Evolutionary conservation across 2,329 filamentous ascomycete species (phyloP).

Genomic region (Cercospora berteroae): DNA sequence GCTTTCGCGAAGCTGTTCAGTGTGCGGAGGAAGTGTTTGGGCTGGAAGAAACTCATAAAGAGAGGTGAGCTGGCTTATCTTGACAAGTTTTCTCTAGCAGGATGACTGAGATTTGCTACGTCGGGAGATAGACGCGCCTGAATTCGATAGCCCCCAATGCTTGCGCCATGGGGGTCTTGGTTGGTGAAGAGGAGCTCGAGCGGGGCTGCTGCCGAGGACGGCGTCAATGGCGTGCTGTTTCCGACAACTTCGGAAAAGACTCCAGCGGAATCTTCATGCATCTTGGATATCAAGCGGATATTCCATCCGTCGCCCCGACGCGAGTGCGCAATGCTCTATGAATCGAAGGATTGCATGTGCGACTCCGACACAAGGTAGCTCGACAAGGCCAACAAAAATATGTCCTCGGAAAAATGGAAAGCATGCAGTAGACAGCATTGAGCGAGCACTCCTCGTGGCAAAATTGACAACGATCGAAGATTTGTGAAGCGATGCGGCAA

Average conservation of each 20-base stretch:
- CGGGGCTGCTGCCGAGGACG: slow-evolving; percentile 5
- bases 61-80: slow-evolving; percentile 8
- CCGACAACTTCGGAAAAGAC: neutral
- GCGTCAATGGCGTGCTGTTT: slow-evolving; percentile 6
- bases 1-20: slow-evolving; percentile 9
- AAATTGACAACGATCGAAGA: neutral
- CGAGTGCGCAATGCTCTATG: neutral
- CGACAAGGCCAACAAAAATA: neutral
- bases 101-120: slow-evolving; percentile 8
- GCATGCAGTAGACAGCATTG: neutral
- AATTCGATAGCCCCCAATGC: slow-evolving; percentile 7
- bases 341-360: neutral
- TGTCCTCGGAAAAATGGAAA: neutral
- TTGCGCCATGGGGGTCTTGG: slow-evolving; percentile 6
- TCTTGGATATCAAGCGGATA: neutral
- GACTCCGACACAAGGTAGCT: neutral
- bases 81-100: neutral
- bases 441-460: neutral
- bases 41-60: slow-evolving; percentile 17
- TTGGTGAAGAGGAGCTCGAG: slow-evolving; percentile 9
- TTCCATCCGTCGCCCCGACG: neutral
- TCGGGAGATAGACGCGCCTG: slow-evolving; percentile 19
- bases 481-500: neutral
- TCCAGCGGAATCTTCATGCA: neutral
- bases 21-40: slow-evolving; percentile 16